Evolutionary conservation across 345 rosid species (phyloP).

Genomic region (Eucalyptus albens): DNA sequence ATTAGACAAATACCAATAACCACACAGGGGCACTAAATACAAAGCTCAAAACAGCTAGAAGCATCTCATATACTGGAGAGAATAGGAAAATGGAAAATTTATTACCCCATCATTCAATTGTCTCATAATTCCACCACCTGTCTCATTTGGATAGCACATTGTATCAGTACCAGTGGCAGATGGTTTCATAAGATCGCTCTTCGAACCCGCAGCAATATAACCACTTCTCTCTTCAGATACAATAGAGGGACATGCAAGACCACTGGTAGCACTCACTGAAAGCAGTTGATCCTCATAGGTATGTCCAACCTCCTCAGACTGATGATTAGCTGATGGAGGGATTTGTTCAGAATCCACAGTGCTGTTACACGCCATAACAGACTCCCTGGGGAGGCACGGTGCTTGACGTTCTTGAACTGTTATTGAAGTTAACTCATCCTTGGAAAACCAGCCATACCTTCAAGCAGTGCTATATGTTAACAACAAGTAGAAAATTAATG

Average conservation of each 20-base stretch:
- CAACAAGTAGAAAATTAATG: background rate
- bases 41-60: background rate
- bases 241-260: background rate
- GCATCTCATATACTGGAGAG: background rate
- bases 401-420: constrained; percentile 22
- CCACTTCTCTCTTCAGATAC: constrained; percentile 2
- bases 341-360: constrained; percentile 14
- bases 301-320: constrained; percentile 12
- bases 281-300: constrained; percentile 7
- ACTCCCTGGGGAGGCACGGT: constrained; percentile 16
- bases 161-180: constrained; percentile 6
- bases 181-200: constrained; percentile 9
- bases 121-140: constrained; percentile 3
- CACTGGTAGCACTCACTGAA: constrained; percentile 13
- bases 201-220: background rate
- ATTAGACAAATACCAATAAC: background rate
- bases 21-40: background rate
- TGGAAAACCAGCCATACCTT: constrained; percentile 97
- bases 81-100: background rate
- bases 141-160: constrained; percentile 14
- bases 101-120: constrained; percentile 28
- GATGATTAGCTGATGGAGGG: constrained; percentile 19
- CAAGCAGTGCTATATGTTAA: constrained; percentile 2
- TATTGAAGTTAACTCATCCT: constrained; percentile 17
- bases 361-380: background rate